Evolutionary conservation across 1,284 basidiomycete species (phyloP).

Genomic region (Xerocomus amazonicus): DNA sequence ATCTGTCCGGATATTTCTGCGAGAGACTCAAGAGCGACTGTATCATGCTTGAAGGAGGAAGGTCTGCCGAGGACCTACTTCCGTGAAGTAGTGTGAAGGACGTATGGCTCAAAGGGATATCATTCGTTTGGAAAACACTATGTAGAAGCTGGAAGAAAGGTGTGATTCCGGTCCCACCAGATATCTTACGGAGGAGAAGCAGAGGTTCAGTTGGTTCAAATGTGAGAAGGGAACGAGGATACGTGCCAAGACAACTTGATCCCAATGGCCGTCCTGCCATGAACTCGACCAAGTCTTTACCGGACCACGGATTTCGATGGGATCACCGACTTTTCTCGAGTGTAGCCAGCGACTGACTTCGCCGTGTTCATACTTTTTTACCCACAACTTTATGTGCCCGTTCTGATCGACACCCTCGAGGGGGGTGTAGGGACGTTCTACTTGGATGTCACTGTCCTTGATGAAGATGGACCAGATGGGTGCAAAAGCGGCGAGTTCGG

Average conservation of each 20-base stretch:
- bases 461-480: conserved; percentile 76
- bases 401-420: conserved; percentile 62
- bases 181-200: conserved; percentile 49
- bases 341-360: conserved; percentile 83
- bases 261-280: conserved; percentile 62
- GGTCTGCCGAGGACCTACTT: conserved; percentile 53
- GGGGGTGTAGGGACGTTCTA: conserved; percentile 84
- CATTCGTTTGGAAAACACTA: conserved; percentile 34
- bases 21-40: conserved; percentile 48
- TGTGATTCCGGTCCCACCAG: conserved; percentile 79
- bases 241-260: conserved; percentile 75
- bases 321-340: conserved; percentile 61
- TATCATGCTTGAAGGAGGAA: conserved; percentile 58
- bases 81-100: conserved; percentile 69
- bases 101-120: conserved; percentile 28
- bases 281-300: conserved; percentile 58
- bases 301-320: conserved; percentile 75
- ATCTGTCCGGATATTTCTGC: conserved; percentile 46
- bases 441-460: conserved; percentile 85
- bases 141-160: conserved; percentile 73
- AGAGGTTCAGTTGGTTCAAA: conserved; percentile 2
- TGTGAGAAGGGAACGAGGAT: not conserved
- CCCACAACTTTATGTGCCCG: conserved; percentile 67
- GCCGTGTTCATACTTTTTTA: conserved; percentile 74
- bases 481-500: conserved; percentile 20